phyloP scores from a whole-genome alignment of 371 early-diverging fungal species.

The Mortierella sp. region DNA sequence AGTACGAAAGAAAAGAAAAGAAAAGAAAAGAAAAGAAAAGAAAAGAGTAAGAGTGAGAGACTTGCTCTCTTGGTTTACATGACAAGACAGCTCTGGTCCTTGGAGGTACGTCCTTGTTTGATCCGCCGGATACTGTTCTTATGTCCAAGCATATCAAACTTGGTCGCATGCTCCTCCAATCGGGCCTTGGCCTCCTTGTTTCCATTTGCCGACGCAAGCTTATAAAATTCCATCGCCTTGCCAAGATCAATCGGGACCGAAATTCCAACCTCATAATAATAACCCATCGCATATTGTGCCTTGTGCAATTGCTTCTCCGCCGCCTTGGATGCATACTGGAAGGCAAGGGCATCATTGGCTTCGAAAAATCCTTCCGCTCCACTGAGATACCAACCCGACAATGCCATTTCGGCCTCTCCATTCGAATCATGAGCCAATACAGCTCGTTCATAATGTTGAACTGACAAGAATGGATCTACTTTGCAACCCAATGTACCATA shows the following conservation, averaged over 20 bases:
- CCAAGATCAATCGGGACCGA: slow-evolving; percentile 71
- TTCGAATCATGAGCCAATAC: slow-evolving; percentile 85
- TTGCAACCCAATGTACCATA: slow-evolving; percentile 69
- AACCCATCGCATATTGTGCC: slow-evolving; percentile 95
- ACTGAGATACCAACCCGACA: slow-evolving; percentile 94
- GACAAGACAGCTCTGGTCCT: slow-evolving; percentile 18
- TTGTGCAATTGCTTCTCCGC: slow-evolving; percentile 83
- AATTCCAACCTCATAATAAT: slow-evolving; percentile 90
- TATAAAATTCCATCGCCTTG: slow-evolving; percentile 83
- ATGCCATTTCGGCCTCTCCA: slow-evolving; percentile 87
- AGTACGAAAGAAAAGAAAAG: background rate
- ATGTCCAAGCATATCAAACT: slow-evolving; percentile 14
- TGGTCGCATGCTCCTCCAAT: slow-evolving; percentile 20
- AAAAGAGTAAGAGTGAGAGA: too few species aligned
- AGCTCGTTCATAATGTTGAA: slow-evolving; percentile 82
- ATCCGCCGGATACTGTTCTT: slow-evolving; percentile 31
- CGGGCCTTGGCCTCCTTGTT: slow-evolving; percentile 64
- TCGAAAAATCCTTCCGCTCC: slow-evolving; percentile 80
- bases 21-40: too few species aligned
- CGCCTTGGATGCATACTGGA: slow-evolving; percentile 87
- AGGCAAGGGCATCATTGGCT: slow-evolving; percentile 86
- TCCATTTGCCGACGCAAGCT: slow-evolving; percentile 62
- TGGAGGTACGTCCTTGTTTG: slow-evolving; percentile 16
- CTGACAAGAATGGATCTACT: slow-evolving; percentile 72
- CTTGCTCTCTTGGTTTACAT: slow-evolving; percentile 24